Percentiles rank a stretch among this genome's conserved stretches.
phyloP scores from a whole-genome alignment of 352 stramenopile species.

The Paralagenidium karlingii region DNA sequence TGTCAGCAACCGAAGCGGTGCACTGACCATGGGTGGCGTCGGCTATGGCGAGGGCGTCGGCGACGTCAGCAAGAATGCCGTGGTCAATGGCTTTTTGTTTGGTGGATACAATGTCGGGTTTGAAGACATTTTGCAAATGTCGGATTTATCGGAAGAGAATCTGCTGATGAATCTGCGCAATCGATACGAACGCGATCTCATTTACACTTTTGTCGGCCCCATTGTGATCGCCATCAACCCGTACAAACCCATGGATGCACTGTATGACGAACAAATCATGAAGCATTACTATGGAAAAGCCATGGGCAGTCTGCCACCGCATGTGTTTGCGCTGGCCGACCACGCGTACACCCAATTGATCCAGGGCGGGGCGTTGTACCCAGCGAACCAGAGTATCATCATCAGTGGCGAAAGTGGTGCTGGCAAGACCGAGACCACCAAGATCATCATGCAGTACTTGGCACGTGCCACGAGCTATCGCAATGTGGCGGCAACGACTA shows the following conservation, averaged over 20 bases:
- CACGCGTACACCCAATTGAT: conserved; percentile 85
- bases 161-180: conserved; percentile 80
- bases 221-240: conserved; percentile 90
- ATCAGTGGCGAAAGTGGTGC: conserved; percentile 87
- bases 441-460: conserved; percentile 89
- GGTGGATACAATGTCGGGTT: too few relatives aligned
- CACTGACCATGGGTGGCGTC: conserved; percentile 22
- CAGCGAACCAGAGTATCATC: conserved; percentile 86
- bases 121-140: conserved; percentile 86
- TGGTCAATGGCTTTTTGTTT: too few relatives aligned
- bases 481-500: conserved; percentile 10
- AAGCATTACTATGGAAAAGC: conserved; percentile 81
- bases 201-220: conserved; percentile 90
- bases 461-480: conserved; percentile 64
- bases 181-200: conserved; percentile 87
- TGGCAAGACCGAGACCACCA: conserved; percentile 86
- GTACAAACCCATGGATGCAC: conserved; percentile 64
- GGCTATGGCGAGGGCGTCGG: too few relatives aligned
- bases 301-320: conserved; percentile 67
- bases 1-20: conserved; percentile 14
- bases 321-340: conserved; percentile 86
- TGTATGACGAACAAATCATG: conserved; percentile 73
- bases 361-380: conserved; percentile 60
- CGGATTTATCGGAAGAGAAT: conserved; percentile 80
- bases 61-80: too few relatives aligned